phyloP scores from a whole-genome alignment of 1,284 basidiomycete genomes.

The Cutaneotrichosporon cavernicola region DNA sequence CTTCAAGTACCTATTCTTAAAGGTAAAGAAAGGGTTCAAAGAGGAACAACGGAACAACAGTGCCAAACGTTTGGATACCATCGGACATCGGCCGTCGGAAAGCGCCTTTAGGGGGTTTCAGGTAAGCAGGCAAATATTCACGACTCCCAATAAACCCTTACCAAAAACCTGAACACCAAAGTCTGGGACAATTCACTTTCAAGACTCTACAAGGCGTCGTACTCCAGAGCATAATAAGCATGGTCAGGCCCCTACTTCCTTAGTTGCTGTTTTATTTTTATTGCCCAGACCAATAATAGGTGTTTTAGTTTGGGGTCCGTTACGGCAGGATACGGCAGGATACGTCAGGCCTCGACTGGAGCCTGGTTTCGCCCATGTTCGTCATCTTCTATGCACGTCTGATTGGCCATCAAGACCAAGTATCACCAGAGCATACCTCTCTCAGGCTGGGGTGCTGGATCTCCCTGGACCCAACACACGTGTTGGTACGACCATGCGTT shows the following conservation, averaged over 20 bases:
- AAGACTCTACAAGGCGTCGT: neutral
- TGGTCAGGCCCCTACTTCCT: neutral
- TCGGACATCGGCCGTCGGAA: too few relatives aligned
- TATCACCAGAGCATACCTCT: neutral
- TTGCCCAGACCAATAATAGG: neutral
- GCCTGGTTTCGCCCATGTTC: neutral
- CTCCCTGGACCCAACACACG: neutral
- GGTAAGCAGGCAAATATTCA: too few relatives aligned
- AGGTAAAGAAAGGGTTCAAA: neutral
- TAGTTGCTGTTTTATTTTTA: neutral
- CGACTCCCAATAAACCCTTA: too few relatives aligned
- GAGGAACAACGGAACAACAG: too few relatives aligned
- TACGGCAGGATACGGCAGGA: neutral
- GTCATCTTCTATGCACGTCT: neutral
- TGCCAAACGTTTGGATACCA: too few relatives aligned
- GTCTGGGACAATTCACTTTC: neutral
- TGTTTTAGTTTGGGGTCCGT: neutral
- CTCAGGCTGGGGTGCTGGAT: too few relatives aligned
- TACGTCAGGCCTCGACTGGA: neutral
- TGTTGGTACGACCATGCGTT: neutral
- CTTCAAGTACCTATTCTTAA: too few relatives aligned
- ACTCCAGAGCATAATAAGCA: slow-evolving; percentile 5
- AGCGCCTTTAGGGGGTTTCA: too few relatives aligned
- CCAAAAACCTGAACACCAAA: neutral
- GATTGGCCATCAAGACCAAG: neutral